Percentiles rank a stretch among this genome's conserved stretches.
Conservation (phyloP, 2,329 filamentous ascomycete genomes). For the Alternaria longipes region DNA sequence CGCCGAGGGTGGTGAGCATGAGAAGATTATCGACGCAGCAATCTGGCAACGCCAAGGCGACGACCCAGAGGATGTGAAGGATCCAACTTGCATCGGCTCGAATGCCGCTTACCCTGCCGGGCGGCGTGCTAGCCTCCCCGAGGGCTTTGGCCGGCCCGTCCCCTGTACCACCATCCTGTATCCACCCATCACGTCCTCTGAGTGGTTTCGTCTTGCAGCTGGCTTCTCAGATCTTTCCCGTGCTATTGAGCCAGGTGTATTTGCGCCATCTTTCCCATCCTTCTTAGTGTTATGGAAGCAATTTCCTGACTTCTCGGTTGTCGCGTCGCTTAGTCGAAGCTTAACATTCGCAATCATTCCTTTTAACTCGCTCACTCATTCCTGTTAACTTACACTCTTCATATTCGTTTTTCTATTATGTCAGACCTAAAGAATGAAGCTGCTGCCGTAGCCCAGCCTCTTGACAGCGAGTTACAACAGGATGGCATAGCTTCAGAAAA, state of each 20-base stretch:
- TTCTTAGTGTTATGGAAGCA: too few relatives aligned
- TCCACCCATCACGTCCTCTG: background rate
- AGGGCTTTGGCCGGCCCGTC: background rate
- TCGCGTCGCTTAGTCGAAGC: too few relatives aligned
- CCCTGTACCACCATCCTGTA: background rate
- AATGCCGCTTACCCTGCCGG: background rate
- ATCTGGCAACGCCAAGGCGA: slow-evolving; percentile 36
- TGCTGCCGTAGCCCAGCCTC: background rate
- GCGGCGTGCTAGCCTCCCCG: background rate
- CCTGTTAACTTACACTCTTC: background rate
- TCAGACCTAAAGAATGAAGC: background rate
- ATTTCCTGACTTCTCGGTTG: too few relatives aligned
- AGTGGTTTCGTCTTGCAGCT: background rate
- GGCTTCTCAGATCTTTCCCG: background rate
- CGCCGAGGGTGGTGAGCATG: slow-evolving; percentile 4
- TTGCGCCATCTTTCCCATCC: background rate
- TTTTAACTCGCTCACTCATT: background rate
- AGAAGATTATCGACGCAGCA: slow-evolving; percentile 31
- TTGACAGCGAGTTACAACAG: slow-evolving; percentile 15
- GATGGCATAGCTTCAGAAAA: slow-evolving; percentile 17
- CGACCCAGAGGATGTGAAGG: slow-evolving; percentile 6
- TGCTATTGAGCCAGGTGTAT: background rate
- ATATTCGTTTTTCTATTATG: background rate
- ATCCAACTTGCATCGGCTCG: background rate
- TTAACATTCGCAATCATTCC: background rate